Conservation (phyloP, 768 basidiomycete species). For the Fomitopsis pulvina region DNA sequence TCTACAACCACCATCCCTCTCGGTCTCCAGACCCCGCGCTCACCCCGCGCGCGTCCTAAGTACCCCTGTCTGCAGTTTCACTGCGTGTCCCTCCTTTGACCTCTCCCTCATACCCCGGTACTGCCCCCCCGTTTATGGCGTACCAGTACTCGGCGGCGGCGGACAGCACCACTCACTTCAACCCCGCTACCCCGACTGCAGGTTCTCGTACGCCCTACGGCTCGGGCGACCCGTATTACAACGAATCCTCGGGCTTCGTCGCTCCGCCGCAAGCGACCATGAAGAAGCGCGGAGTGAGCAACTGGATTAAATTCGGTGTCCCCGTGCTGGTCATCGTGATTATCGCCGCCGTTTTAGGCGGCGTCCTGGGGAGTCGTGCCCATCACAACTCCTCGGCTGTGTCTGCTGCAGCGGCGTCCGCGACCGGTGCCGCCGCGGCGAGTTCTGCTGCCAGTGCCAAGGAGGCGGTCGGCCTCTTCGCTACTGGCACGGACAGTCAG, state of each 20-base stretch:
- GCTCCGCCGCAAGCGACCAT: slow-evolving; percentile 33
- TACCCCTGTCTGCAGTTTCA: slow-evolving; percentile 7
- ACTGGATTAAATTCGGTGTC: slow-evolving; percentile 72
- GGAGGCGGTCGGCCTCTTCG: slow-evolving; percentile 56
- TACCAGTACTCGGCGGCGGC: slow-evolving; percentile 25
- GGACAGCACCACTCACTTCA: slow-evolving; percentile 14
- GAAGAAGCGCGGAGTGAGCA: slow-evolving; percentile 49
- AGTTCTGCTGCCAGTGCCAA: slow-evolving; percentile 55
- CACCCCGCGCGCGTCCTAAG: slow-evolving; percentile 4
- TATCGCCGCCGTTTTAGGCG: slow-evolving; percentile 66
- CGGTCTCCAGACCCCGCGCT: slow-evolving; percentile 2
- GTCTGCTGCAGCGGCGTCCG: slow-evolving; percentile 16
- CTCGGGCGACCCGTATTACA: slow-evolving; percentile 64
- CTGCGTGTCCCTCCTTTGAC: slow-evolving; percentile 19
- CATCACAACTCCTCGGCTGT: slow-evolving; percentile 32
- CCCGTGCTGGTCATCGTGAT: slow-evolving; percentile 61
- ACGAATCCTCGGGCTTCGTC: slow-evolving; percentile 64
- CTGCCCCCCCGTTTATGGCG: slow-evolving; percentile 30
- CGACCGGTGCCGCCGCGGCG: slow-evolving; percentile 33
- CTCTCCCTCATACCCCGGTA: slow-evolving; percentile 7
- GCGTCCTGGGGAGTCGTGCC: slow-evolving; percentile 66
- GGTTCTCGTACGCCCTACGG: slow-evolving; percentile 35
- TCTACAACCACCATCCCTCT: not conserved
- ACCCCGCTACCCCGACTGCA: slow-evolving; percentile 2
- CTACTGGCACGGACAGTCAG: slow-evolving; percentile 72